phyloP scores from a whole-genome alignment of 1,284 basidiomycete genomes.

The Malassezia furfur region DNA sequence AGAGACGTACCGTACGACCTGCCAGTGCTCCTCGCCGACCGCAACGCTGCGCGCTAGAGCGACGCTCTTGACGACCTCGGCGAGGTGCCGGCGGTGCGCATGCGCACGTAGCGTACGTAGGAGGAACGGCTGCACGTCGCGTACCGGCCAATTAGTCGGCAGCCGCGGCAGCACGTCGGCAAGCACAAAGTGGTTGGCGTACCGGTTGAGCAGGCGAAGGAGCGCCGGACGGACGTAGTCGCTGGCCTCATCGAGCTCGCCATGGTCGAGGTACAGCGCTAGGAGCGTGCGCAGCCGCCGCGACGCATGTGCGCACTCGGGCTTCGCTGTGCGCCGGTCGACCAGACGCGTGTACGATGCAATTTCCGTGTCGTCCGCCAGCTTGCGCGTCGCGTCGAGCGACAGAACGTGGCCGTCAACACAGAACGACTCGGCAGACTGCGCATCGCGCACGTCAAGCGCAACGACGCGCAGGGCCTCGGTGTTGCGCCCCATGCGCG shows the following conservation, averaged over 20 bases:
- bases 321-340: no score
- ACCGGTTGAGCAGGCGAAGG: slow-evolving; percentile 33
- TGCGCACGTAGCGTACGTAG: slow-evolving; percentile 24
- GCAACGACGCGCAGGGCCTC: slow-evolving; percentile 33
- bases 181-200: slow-evolving; percentile 28
- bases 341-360: neutral
- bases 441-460: slow-evolving; percentile 26
- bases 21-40: slow-evolving; percentile 28
- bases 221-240: slow-evolving; percentile 26
- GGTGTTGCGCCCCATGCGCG: slow-evolving; percentile 24
- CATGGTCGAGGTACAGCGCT: neutral
- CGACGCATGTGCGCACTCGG: no score
- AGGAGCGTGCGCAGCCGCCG: neutral
- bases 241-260: no score
- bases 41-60: slow-evolving; percentile 30
- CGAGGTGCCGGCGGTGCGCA: slow-evolving; percentile 23
- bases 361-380: slow-evolving; percentile 19
- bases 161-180: slow-evolving; percentile 28
- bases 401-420: slow-evolving; percentile 30
- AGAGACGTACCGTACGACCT: slow-evolving; percentile 17
- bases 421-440: slow-evolving; percentile 38
- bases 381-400: slow-evolving; percentile 22
- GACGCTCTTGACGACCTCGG: slow-evolving; percentile 25
- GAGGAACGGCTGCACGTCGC: slow-evolving; percentile 32
- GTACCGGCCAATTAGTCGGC: slow-evolving; percentile 30